Percentiles rank a stretch among this genome's conserved stretches.
Evolutionary conservation across 1,284 basidiomycete genomes (phyloP).

Genomic region (Trametes hirsuta): DNA sequence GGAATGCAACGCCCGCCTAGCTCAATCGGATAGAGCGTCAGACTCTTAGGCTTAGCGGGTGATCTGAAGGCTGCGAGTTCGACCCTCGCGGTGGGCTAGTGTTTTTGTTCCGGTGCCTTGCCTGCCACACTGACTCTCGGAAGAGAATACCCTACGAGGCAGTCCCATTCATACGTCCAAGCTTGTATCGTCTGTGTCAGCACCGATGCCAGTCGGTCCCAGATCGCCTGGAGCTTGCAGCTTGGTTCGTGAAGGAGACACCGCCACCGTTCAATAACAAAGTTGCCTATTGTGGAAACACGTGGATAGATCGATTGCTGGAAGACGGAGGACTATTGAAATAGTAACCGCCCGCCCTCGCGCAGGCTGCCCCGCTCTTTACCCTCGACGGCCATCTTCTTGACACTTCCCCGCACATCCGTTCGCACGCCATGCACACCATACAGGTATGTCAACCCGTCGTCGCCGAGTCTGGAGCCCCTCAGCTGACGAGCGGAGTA

Average conservation of each 20-base stretch:
- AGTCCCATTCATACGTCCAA: too few species aligned
- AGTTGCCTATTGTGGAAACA: constrained; percentile 17
- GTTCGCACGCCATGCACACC: constrained; percentile 58
- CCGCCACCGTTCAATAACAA: constrained; percentile 13
- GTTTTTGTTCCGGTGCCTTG: not conserved
- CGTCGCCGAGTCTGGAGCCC: not conserved
- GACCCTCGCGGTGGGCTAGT: constrained; percentile 88
- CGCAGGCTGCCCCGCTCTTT: constrained; percentile 6
- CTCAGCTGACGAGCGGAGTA: constrained; percentile 30
- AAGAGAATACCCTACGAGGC: too few species aligned
- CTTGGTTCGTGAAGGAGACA: not conserved
- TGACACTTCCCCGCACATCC: constrained; percentile 3
- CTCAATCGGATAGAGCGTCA: constrained; percentile 90
- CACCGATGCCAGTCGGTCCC: too few species aligned
- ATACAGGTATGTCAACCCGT: constrained; percentile 53
- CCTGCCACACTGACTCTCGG: not conserved
- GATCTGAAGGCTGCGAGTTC: constrained; percentile 89
- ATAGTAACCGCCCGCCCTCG: constrained; percentile 10
- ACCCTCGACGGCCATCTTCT: constrained; percentile 10
- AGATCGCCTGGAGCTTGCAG: not conserved
- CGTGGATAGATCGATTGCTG: constrained; percentile 30
- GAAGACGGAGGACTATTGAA: constrained; percentile 13
- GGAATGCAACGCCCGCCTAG: constrained; percentile 60
- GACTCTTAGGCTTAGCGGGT: constrained; percentile 49
- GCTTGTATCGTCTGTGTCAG: too few species aligned